These are phyloP conservation scores for Elsinoe ampelina DNA, from an alignment of 2,329 filamentous ascomycete species.

Conservation along the genomic window DNA sequence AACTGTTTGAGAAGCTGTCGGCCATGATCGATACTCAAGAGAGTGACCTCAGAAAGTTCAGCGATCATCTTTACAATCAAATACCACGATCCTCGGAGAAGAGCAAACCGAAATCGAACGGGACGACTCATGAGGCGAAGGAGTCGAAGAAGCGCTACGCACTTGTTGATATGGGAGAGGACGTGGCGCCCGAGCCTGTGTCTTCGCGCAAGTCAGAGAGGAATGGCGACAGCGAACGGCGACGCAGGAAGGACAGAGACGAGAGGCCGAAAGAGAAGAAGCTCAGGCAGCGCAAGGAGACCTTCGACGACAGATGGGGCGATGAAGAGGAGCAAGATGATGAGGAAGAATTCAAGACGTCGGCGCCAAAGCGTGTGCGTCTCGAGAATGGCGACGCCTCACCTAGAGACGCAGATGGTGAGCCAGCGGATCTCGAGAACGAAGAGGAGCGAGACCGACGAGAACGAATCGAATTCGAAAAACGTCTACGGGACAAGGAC, in stretches of 20 bases:
- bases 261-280: conserved; percentile 32
- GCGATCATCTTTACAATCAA: conserved; percentile 36
- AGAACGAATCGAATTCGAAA: conserved; percentile 73
- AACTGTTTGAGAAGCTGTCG: conserved; percentile 43
- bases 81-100: conserved; percentile 20
- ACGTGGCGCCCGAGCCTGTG: conserved; percentile 25
- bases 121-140: conserved; percentile 20
- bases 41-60: conserved; percentile 39
- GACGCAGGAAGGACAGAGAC: conserved; percentile 23
- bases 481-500: conserved; percentile 63
- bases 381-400: conserved; percentile 46
- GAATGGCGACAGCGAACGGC: conserved; percentile 28
- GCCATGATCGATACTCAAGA: conserved; percentile 43
- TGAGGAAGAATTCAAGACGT: conserved; percentile 55
- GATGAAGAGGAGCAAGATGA: conserved; percentile 54
- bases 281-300: conserved; percentile 41
- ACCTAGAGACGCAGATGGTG: conserved; percentile 19
- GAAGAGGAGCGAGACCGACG: conserved; percentile 52
- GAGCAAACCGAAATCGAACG: conserved; percentile 18
- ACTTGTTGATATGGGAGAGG: conserved; percentile 47
- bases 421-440: conserved; percentile 24
- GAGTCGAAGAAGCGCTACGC: conserved; percentile 42
- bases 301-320: conserved; percentile 72
- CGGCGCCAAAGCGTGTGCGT: conserved; percentile 61
- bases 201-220: conserved; percentile 18